These are phyloP conservation scores for Colletotrichum sp. DNA, from an alignment of 2,329 filamentous ascomycete species.

Conservation along the genomic window DNA sequence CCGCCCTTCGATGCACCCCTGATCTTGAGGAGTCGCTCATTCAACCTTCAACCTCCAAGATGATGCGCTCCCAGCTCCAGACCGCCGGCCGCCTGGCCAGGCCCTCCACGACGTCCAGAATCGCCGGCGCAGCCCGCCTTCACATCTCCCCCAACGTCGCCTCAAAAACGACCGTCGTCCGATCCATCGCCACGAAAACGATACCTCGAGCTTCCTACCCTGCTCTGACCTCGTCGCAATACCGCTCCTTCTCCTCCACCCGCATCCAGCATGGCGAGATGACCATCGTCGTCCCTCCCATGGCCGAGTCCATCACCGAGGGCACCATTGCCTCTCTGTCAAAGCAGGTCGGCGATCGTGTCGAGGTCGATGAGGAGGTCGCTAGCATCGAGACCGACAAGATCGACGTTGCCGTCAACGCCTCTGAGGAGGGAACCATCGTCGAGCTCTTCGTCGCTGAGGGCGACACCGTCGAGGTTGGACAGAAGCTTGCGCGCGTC, in stretches of 20 bases:
- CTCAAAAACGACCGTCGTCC: background rate
- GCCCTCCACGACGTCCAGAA: background rate
- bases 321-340: constrained; percentile 29
- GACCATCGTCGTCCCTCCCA: constrained; percentile 30
- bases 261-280: constrained; percentile 20
- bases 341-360: constrained; percentile 33
- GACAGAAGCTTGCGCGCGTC: constrained; percentile 32
- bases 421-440: constrained; percentile 27
- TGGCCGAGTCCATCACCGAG: constrained; percentile 37
- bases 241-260: constrained; percentile 15
- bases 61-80: constrained; percentile 19
- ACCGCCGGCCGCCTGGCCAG: constrained; percentile 13
- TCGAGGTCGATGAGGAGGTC: constrained; percentile 35
- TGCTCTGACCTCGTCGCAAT: constrained; percentile 11
- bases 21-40: background rate
- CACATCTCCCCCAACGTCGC: constrained; percentile 6
- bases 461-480: constrained; percentile 35
- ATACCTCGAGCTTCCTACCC: background rate
- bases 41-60: background rate
- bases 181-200: background rate
- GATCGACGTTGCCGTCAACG: constrained; percentile 34
- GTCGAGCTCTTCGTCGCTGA: constrained; percentile 34
- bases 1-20: background rate
- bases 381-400: constrained; percentile 38
- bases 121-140: background rate